A percentile compares a stretch with the other conserved stretches of the same genome.
phyloP scores from a whole-genome alignment of 2,329 filamentous ascomycete genomes.

The Aspergillus floridensis region DNA sequence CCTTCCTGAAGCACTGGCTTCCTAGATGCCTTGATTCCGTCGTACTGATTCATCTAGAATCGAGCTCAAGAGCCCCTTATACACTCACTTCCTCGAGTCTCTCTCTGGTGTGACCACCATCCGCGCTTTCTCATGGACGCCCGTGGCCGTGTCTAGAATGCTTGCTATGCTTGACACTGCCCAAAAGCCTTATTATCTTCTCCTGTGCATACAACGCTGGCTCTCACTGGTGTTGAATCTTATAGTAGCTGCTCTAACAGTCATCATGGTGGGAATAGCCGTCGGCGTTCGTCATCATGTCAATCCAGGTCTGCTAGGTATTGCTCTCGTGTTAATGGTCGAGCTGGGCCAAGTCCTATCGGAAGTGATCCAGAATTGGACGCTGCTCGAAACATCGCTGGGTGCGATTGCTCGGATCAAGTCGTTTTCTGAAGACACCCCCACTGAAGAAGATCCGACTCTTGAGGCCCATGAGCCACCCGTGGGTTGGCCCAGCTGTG shows the following conservation, averaged over 20 bases:
- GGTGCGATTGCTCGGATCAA: no score
- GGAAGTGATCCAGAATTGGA: no score
- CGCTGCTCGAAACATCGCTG: no score
- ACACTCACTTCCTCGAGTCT: slow-evolving; percentile 21
- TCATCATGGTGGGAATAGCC: background rate
- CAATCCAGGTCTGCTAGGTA: background rate
- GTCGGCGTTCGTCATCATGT: no score
- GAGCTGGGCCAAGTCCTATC: no score
- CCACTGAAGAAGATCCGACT: no score
- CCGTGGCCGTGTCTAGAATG: slow-evolving; percentile 3
- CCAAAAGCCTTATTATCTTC: background rate
- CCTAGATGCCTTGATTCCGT: no score
- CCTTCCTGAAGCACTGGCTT: no score
- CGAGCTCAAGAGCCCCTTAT: slow-evolving; percentile 20
- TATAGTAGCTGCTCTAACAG: background rate
- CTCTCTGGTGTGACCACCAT: slow-evolving; percentile 16
- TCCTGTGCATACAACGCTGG: background rate
- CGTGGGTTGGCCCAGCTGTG: background rate
- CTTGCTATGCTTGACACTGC: background rate
- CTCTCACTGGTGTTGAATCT: background rate
- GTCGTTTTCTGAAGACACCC: no score
- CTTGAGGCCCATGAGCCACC: no score
- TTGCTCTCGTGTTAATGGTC: background rate
- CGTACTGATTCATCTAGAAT: background rate
- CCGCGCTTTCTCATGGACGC: slow-evolving; percentile 17